phyloP scores from a whole-genome alignment of 2,329 filamentous ascomycete genomes.

The Penicillium sp. region DNA sequence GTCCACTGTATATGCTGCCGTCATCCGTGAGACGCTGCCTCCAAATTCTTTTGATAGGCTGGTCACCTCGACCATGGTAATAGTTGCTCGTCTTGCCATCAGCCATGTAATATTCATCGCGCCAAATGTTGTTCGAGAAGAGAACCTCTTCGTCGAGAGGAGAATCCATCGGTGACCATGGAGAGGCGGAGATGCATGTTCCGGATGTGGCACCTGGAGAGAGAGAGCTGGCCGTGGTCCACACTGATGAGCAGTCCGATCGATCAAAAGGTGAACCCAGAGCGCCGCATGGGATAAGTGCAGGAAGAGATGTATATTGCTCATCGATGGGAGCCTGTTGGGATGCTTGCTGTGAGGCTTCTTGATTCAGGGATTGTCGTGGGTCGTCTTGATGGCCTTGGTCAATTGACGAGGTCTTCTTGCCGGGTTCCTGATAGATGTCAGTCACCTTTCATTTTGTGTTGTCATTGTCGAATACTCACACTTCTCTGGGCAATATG shows the following conservation, averaged over 20 bases:
- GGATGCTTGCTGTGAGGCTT: not conserved
- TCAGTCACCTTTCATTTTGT: not conserved
- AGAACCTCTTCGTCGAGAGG: slow-evolving; percentile 23
- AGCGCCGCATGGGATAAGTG: not conserved
- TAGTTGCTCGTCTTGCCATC: slow-evolving; percentile 28
- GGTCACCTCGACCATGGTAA: slow-evolving; percentile 24
- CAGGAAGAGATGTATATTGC: not conserved
- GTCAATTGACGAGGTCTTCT: not conserved
- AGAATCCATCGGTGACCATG: slow-evolving; percentile 21
- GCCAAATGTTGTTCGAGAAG: slow-evolving; percentile 12
- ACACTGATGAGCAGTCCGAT: slow-evolving; percentile 7
- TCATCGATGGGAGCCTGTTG: not conserved
- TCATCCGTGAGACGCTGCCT: slow-evolving; percentile 13
- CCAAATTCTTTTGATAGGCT: slow-evolving; percentile 21
- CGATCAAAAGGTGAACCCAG: not conserved
- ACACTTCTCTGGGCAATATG: slow-evolving; percentile 15
- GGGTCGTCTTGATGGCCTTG: not conserved
- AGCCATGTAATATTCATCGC: slow-evolving; percentile 30
- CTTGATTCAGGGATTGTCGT: not conserved
- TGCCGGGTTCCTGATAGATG: not conserved
- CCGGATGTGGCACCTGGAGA: slow-evolving; percentile 16
- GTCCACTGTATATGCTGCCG: slow-evolving; percentile 20
- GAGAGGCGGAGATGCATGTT: slow-evolving; percentile 11
- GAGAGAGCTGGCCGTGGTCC: slow-evolving; percentile 11
- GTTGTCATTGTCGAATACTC: not conserved